Evolutionary conservation across 2,329 filamentous ascomycete genomes (phyloP).

Genomic region (Rutstroemia sp.): DNA sequence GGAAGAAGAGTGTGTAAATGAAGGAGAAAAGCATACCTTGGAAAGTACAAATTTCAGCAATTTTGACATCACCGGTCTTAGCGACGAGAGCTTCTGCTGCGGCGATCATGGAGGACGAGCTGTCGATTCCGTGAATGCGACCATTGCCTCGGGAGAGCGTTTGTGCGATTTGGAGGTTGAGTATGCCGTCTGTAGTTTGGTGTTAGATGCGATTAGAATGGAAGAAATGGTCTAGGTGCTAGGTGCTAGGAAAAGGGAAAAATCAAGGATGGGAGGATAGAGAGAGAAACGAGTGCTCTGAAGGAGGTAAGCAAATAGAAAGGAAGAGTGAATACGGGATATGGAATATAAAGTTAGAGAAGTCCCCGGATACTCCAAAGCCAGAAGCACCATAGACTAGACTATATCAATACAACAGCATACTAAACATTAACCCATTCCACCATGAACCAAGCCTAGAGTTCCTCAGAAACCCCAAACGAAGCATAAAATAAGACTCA

Average conservation of each 20-base stretch:
- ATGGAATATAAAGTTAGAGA: no score
- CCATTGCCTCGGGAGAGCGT: conserved; percentile 39
- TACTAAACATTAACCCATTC: no score
- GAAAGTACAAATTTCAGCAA: conserved; percentile 19
- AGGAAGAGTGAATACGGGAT: no score
- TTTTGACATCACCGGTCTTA: not conserved
- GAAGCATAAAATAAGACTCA: conserved; percentile 26
- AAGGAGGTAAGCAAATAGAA: no score
- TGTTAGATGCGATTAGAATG: no score
- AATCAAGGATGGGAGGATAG: not conserved
- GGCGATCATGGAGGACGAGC: conserved; percentile 51
- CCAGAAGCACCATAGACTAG: no score
- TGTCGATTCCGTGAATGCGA: conserved; percentile 49
- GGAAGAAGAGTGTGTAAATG: not conserved
- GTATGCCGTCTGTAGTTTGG: conserved; percentile 44
- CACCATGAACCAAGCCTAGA: no score
- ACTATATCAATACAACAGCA: no score
- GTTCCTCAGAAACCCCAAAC: not conserved
- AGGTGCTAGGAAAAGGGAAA: no score
- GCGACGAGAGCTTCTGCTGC: conserved; percentile 37
- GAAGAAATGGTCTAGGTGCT: no score
- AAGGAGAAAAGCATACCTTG: conserved; percentile 13
- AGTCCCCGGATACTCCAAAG: no score
- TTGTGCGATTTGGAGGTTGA: conserved; percentile 47
- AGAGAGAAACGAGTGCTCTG: not conserved